Evolutionary conservation across 2,329 filamentous ascomycete species (phyloP), one percentile per base, ranked within the genome.

Genomic region (Epichloe uncinata): DNA sequence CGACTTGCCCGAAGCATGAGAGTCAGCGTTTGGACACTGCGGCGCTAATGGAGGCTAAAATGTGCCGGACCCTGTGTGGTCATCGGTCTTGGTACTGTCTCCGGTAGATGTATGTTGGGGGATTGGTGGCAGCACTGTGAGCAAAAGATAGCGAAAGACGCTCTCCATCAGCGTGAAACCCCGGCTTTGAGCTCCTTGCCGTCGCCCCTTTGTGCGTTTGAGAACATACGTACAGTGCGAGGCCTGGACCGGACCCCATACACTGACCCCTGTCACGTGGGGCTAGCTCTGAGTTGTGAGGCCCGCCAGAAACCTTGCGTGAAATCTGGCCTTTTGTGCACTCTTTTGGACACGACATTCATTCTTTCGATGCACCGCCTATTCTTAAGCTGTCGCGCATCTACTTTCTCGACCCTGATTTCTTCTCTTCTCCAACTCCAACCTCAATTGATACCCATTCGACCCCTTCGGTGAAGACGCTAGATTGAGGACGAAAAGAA

Each of bases 271-370:
- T 58, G 60, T 60, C 56, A 62, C 55, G 61, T 63, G 62, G 62
- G 61, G 60, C 60, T 40, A 2, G 6, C n/a, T 37, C 13, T 22
- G 36, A 34, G 16, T 18, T 13, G 15, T 8, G 33, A 50, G 52
- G 43, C 48, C 48, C 35, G 48, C 41, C 45, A 40, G 50, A 47
- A 44, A 52, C 50, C 48, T 47, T 52, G 62, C 57, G 61, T 70
- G 69, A 69, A 71, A 73, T 72, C 68, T 73, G 70, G 71, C 70
- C 70, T 73, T 73, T 71, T 68, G 62, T 63, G 59, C 62, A 58
- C 62, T 67, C 59, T 50, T 50, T 41, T 70, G 68, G 69, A 71
- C 69, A 72, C 68, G 59, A 66, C 61, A 58, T 63, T 66, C 66
- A 58, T 63, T 66, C 66, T 66, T 60, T 58, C 56, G 55, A 55